phyloP scores from a whole-genome alignment of 768 basidiomycete genomes.

The Hericium coralloides region DNA sequence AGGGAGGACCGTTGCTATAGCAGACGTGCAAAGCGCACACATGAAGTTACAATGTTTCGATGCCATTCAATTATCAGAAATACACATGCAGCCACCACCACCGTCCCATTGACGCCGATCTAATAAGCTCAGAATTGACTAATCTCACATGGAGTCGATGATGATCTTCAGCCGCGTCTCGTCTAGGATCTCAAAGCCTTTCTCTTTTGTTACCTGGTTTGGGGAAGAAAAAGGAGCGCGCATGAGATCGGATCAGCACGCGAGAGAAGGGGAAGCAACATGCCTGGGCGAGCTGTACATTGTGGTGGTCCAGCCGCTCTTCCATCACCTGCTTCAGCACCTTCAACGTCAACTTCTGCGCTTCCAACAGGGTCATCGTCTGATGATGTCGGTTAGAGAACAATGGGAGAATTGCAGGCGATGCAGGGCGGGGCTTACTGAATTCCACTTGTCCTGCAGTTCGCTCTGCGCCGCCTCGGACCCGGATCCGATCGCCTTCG shows the following conservation, averaged over 20 bases:
- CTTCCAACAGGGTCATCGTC: conserved; percentile 89
- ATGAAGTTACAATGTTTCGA: too few relatives aligned
- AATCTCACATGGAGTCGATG: conserved; percentile 70
- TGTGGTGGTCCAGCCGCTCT: conserved; percentile 97
- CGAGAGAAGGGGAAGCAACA: conserved; percentile 8
- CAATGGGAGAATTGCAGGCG: not conserved
- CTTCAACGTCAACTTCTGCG: conserved; percentile 75
- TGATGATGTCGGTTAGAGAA: conserved; percentile 22
- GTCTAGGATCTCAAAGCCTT: conserved; percentile 86
- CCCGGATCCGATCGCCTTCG: conserved; percentile 97
- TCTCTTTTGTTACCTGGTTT: conserved; percentile 62
- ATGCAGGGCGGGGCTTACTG: conserved; percentile 38
- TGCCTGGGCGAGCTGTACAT: conserved; percentile 94
- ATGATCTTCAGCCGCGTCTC: conserved; percentile 75
- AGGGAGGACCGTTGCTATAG: too few relatives aligned
- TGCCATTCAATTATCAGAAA: not conserved
- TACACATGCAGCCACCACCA: not conserved
- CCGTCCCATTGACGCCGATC: not conserved
- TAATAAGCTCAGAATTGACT: not conserved
- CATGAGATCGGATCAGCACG: not conserved
- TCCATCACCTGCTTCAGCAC: conserved; percentile 99
- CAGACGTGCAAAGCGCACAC: too few relatives aligned
- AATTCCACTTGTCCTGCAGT: conserved; percentile 95
- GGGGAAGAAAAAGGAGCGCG: not conserved
- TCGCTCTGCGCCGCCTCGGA: conserved; percentile 97